Evolutionary conservation across 1,284 basidiomycete genomes (phyloP).

Genomic region (Sanguinoderma infundibulare): DNA sequence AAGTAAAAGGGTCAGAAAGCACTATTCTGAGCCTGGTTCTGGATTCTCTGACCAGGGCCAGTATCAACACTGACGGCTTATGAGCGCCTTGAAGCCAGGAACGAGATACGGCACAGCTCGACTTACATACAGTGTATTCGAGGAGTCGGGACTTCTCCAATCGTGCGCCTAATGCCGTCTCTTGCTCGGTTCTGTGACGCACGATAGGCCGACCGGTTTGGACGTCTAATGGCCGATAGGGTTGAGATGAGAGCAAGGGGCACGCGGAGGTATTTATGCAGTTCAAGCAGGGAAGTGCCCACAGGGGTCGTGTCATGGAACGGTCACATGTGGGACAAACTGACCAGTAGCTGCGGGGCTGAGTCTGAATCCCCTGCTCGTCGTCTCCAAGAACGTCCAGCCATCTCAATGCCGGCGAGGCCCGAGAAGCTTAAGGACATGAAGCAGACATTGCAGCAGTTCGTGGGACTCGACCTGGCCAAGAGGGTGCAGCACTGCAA

Average conservation of each 20-base stretch:
- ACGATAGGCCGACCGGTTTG: not conserved
- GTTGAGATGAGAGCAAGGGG: not conserved
- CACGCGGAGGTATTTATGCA: not conserved
- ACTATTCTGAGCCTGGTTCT: no score
- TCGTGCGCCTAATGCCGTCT: no score
- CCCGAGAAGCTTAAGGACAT: no score
- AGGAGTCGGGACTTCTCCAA: no score
- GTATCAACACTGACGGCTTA: not conserved
- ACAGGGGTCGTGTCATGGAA: slow-evolving; percentile 1
- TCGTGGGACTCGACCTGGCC: not conserved
- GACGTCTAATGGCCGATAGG: not conserved
- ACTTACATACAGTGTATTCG: not conserved
- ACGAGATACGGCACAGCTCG: not conserved
- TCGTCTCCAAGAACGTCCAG: not conserved
- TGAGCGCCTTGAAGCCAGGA: not conserved
- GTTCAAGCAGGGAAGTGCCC: not conserved
- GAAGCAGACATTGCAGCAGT: not conserved
- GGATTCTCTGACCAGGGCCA: no score
- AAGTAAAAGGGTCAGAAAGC: not conserved
- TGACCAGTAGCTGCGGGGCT: not conserved
- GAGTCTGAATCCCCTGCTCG: not conserved
- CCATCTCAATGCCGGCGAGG: not conserved
- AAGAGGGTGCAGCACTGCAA: not conserved
- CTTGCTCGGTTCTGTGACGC: not conserved
- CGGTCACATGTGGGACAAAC: not conserved